Evolutionary conservation across 2,329 filamentous ascomycete genomes (phyloP), one percentile per base, ranked within the genome.

Genomic region (Trichoderma afroharzianum): DNA sequence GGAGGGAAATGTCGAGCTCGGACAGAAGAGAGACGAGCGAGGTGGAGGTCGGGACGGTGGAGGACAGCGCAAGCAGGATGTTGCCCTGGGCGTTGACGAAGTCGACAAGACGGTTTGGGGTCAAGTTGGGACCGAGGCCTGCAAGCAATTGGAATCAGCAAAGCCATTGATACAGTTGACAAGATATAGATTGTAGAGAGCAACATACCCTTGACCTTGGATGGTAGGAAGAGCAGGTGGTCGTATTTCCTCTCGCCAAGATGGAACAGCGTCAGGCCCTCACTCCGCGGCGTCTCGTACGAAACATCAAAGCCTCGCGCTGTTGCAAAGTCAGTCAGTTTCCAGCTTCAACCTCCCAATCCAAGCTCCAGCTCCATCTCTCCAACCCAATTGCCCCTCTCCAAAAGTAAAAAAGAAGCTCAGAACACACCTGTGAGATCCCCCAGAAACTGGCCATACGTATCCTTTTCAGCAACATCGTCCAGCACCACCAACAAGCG

Each of bases 11-110:
- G 79, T 98, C 95, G 80, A 98, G 87, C 83, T 98, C 94, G 77
- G 93, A 85, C 66, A 98, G 92, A 71, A 97, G 87, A 55, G 92
- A 92, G 75, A 90, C 90, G 76, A 98, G 84, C 62, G 93, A 90
- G 69, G 88, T 90, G 15, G 95, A 90, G 3, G 92, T 91, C 18
- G 91, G 82, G 63, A 88, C 84, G 71, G 88, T 88, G 75, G 93
- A 90, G 39, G 94, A 94, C 74, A 98, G 90, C 33, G 93, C 90
- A 71, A 98, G 85, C 74, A 99, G 88, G 79, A 99, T 89, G 83
- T 99, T 99, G 81, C 96, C 96, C 72, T 96, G 87, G 71, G 91
- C 90, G 82, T 97, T 96, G 85, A 97, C 85, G 83, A 98, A 99
- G 77, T 98, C 90, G 81, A 98, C 88, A 76, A 99, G 89, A 74